Evolutionary conservation across 148 eudicot genomes (phyloP).

Genomic region (Cornus controversa): DNA sequence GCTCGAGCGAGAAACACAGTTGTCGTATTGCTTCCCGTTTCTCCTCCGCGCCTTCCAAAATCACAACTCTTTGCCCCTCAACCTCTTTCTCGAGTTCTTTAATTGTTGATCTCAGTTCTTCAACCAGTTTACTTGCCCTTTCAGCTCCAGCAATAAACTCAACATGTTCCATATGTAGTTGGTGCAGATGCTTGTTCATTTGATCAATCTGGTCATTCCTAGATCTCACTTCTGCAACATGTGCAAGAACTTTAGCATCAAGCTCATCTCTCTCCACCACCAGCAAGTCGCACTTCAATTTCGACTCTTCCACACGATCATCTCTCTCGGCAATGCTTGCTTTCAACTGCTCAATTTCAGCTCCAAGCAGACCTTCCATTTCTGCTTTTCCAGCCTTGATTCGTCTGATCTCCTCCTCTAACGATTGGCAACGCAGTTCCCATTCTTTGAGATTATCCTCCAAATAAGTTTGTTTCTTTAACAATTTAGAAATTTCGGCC

Average conservation of each 20-base stretch:
- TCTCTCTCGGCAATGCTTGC: constrained; percentile 47
- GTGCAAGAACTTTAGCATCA: constrained; percentile 20
- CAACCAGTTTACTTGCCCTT: constrained; percentile 24
- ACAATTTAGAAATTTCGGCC: constrained; percentile 53
- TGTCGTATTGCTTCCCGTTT: constrained; percentile 88
- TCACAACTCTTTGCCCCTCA: constrained; percentile 43
- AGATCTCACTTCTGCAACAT: constrained; percentile 28
- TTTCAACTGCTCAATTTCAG: constrained; percentile 58
- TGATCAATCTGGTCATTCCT: constrained; percentile 41
- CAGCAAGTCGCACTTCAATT: constrained; percentile 37
- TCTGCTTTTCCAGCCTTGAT: constrained; percentile 39
- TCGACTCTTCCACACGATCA: constrained; percentile 27
- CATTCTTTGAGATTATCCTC: constrained; percentile 65
- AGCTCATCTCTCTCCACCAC: constrained; percentile 43
- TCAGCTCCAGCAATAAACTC: constrained; percentile 34
- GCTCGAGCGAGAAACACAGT: constrained; percentile 81
- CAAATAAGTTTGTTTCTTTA: constrained; percentile 51
- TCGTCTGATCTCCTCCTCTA: constrained; percentile 58
- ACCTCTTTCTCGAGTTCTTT: constrained; percentile 52
- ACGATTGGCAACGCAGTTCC: constrained; percentile 62
- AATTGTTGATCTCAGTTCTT: constrained; percentile 41
- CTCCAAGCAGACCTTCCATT: constrained; percentile 35
- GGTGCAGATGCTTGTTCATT: constrained; percentile 47
- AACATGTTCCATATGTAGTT: constrained; percentile 44
- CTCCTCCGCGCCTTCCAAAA: constrained; percentile 69